A percentile compares a stretch with the other conserved stretches of the same genome.
These are phyloP conservation scores for Phalaenopsis hybrid DNA, from an alignment of 116 monocot species.

Conservation along the genomic window DNA sequence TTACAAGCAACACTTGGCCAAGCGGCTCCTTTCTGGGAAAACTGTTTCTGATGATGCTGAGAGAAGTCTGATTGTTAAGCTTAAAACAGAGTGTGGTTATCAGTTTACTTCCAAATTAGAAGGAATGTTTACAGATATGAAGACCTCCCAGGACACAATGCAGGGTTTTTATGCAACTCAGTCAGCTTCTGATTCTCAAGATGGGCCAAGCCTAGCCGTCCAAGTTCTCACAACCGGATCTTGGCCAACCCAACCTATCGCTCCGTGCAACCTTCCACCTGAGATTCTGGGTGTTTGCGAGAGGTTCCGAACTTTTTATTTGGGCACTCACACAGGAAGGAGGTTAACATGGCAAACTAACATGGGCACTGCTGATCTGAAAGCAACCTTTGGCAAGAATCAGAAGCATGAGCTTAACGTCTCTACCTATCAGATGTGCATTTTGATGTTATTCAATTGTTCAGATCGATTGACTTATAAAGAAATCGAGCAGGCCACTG, in stretches of 20 bases:
- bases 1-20: slow-evolving; percentile 97
- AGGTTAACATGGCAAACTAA: slow-evolving; percentile 91
- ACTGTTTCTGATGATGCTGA: slow-evolving; percentile 94
- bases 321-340: slow-evolving; percentile 87
- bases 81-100: slow-evolving; percentile 96
- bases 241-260: slow-evolving; percentile 77
- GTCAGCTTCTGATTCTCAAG: slow-evolving; percentile 26
- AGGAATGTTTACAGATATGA: slow-evolving; percentile 98
- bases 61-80: slow-evolving; percentile 87
- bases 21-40: slow-evolving; percentile 84
- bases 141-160: slow-evolving; percentile 95
- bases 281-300: slow-evolving; percentile 79
- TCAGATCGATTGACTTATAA: slow-evolving; percentile 55
- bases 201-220: slow-evolving; percentile 60
- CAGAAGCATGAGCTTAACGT: slow-evolving; percentile 91
- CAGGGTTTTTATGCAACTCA: slow-evolving; percentile 65
- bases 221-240: slow-evolving; percentile 93
- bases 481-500: slow-evolving; percentile 77
- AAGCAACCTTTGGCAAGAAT: slow-evolving; percentile 66
- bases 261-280: slow-evolving; percentile 70
- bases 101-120: slow-evolving; percentile 96
- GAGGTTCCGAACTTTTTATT: slow-evolving; percentile 63
- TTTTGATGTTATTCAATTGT: slow-evolving; percentile 86
- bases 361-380: slow-evolving; percentile 89
- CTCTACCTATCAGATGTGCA: slow-evolving; percentile 89